Percentiles rank a stretch among this genome's conserved stretches.
These are phyloP conservation scores for Dothidotthia symphoricarpi DNA, from an alignment of 2,329 filamentous ascomycete genomes.

Conservation along the genomic window DNA sequence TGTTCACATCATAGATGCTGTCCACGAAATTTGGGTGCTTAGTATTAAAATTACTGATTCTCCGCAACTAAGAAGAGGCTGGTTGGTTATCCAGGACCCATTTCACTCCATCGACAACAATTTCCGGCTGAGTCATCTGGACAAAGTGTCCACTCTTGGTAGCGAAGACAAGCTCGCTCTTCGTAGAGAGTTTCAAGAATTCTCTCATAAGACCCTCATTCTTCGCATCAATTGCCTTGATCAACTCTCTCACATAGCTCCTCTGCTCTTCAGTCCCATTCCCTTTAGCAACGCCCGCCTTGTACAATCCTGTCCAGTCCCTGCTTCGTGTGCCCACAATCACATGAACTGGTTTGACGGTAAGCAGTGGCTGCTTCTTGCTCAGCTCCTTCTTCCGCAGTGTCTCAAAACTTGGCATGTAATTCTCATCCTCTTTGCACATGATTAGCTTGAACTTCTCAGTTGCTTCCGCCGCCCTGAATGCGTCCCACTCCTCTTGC, in stretches of 20 bases:
- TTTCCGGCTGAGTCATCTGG: constrained; percentile 38
- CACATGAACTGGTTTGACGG: constrained; percentile 22
- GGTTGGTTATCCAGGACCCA: constrained; percentile 27
- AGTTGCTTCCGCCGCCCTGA: constrained; percentile 11
- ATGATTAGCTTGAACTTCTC: constrained; percentile 11
- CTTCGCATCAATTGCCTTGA: constrained; percentile 28
- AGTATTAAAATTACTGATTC: too few species aligned
- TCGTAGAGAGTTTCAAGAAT: constrained; percentile 30
- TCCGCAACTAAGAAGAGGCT: too few species aligned
- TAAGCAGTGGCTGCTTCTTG: constrained; percentile 23
- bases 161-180: constrained; percentile 20
- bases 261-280: constrained; percentile 39
- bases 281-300: constrained; percentile 32
- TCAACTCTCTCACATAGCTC: constrained; percentile 23
- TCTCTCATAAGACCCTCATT: constrained; percentile 30
- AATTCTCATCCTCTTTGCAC: constrained; percentile 14
- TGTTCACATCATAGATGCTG: too few species aligned
- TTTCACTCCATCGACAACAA: constrained; percentile 36
- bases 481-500: constrained; percentile 17
- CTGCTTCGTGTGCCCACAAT: constrained; percentile 27
- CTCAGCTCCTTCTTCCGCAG: constrained; percentile 27
- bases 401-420: constrained; percentile 26
- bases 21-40: too few species aligned
- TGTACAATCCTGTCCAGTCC: constrained; percentile 33
- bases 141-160: constrained; percentile 39